Percentiles rank a stretch among this genome's conserved stretches.
Conservation (phyloP, 805 yeast genomes). For the Candida khao-thaluensis region DNA sequence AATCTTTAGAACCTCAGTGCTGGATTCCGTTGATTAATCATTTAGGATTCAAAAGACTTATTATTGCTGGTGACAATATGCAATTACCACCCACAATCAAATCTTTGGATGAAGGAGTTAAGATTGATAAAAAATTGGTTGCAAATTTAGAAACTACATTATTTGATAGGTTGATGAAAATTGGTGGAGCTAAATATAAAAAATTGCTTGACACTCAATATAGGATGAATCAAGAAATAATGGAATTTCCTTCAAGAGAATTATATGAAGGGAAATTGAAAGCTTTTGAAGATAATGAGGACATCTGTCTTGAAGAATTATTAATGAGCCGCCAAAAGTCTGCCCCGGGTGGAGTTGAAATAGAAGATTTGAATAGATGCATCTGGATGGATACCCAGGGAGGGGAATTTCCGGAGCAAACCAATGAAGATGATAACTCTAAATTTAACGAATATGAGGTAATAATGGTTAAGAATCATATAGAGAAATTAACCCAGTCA, state of each 20-base stretch:
- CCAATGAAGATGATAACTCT: conserved; percentile 42
- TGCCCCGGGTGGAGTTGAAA: conserved; percentile 20
- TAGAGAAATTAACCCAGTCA: conserved; percentile 45
- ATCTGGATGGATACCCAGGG: conserved; percentile 95
- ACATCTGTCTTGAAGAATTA: conserved; percentile 54
- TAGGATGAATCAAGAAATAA: conserved; percentile 77
- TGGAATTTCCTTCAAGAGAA: conserved; percentile 70
- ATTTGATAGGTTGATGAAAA: conserved; percentile 69
- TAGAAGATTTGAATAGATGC: conserved; percentile 53
- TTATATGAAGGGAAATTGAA: conserved; percentile 62
- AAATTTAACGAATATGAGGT: conserved; percentile 80
- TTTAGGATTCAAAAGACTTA: conserved; percentile 51
- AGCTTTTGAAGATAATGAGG: conserved; percentile 61
- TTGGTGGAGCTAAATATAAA: conserved; percentile 46
- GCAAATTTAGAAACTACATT: conserved; percentile 62
- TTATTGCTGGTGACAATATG: conserved; percentile 90
- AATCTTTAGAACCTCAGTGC: conserved; percentile 90
- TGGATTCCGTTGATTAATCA: conserved; percentile 89
- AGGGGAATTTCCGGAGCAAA: conserved; percentile 69
- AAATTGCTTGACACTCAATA: conserved; percentile 75
- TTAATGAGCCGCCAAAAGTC: conserved; percentile 52
- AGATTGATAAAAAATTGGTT: conserved; percentile 33
- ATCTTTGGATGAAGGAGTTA: conserved; percentile 32
- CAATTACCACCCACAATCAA: conserved; percentile 92
- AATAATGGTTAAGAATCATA: conserved; percentile 56